phyloP scores from a whole-genome alignment of 202 grass and related monocot genomes.

The Carex arenaria region DNA sequence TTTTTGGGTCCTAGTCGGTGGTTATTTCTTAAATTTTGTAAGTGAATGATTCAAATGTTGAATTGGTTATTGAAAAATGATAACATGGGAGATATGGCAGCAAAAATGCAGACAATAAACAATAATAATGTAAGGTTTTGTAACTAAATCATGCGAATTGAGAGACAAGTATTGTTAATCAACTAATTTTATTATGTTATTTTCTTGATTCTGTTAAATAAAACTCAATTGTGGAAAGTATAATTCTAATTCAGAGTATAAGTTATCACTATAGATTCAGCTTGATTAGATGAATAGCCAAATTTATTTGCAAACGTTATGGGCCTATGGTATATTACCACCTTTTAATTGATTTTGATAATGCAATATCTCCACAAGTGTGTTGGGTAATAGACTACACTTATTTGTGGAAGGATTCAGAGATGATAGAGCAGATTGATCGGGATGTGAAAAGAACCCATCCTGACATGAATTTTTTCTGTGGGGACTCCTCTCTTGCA shows the following conservation, averaged over 20 bases:
- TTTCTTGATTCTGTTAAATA: neutral
- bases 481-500: slow-evolving; percentile 67
- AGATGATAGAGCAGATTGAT: slow-evolving; percentile 88
- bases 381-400: slow-evolving; percentile 6
- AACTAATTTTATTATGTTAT: neutral
- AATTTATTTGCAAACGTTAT: neutral
- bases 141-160: neutral
- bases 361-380: neutral
- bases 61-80: neutral
- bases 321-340: neutral
- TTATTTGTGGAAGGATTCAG: slow-evolving; percentile 39
- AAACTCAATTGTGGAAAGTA: neutral
- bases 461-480: slow-evolving; percentile 92
- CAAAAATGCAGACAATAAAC: neutral
- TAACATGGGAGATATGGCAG: neutral
- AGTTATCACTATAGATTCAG: neutral
- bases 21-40: neutral
- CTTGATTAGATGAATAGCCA: neutral
- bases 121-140: neutral
- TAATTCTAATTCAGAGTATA: neutral
- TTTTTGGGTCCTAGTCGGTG: neutral
- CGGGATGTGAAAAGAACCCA: slow-evolving; percentile 88
- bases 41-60: neutral
- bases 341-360: neutral
- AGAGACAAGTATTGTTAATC: neutral